A percentile compares a stretch with the other conserved stretches of the same genome.
Conservation (phyloP, 257 asterid species). For the Capsicum pubescens region DNA sequence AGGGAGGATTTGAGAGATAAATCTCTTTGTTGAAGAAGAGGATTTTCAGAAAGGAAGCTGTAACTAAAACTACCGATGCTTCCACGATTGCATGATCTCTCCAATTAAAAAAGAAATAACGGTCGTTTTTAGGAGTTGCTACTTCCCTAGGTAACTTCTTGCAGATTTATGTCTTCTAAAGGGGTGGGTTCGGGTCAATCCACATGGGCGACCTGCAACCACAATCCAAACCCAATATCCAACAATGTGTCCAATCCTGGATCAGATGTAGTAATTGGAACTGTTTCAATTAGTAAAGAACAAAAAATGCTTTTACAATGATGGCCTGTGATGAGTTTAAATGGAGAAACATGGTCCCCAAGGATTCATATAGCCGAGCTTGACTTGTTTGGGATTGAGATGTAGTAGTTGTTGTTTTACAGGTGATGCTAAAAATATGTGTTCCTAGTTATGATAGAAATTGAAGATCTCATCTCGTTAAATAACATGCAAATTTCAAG, state of each 20-base stretch:
- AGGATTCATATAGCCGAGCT: background rate
- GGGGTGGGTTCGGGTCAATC: no score
- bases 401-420: background rate
- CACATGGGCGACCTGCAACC: no score
- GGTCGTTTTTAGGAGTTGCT: no score
- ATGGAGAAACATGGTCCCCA: constrained; percentile 14
- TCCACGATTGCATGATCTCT: no score
- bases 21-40: no score
- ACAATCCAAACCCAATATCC: no score
- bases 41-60: no score
- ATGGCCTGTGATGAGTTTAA: background rate
- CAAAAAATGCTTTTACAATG: background rate
- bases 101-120: no score
- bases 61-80: no score
- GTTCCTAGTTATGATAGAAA: constrained; percentile 19
- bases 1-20: no score
- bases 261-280: constrained; percentile 16
- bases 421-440: constrained; percentile 8
- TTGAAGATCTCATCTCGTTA: background rate
- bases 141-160: no score
- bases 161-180: no score
- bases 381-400: background rate
- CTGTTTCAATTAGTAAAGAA: constrained; percentile 17
- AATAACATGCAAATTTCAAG: constrained; percentile 11
- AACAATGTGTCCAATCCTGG: background rate